phyloP scores from a whole-genome alignment of 345 rosid species.

The Sonneratia caseolaris region DNA sequence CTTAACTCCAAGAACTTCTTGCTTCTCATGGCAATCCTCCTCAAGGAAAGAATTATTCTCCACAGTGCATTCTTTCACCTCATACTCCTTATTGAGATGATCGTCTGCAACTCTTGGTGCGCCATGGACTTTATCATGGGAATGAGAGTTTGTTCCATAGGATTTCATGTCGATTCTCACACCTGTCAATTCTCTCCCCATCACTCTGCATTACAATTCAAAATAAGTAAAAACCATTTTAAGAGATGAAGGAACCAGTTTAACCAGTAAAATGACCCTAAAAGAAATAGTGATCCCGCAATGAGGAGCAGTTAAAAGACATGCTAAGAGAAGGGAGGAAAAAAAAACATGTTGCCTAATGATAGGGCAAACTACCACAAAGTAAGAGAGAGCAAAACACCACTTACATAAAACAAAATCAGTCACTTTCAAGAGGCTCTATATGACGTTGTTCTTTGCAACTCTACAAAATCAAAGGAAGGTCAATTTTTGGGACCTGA shows the following conservation, averaged over 20 bases:
- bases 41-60: slow-evolving; percentile 20
- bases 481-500: not conserved
- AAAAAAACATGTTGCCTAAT: not conserved
- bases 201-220: slow-evolving; percentile 35
- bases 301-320: not conserved
- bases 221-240: not conserved
- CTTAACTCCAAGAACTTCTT: slow-evolving; percentile 28
- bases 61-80: slow-evolving; percentile 46
- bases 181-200: slow-evolving; percentile 65
- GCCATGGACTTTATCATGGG: slow-evolving; percentile 33
- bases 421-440: not conserved
- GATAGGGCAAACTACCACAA: not conserved
- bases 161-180: slow-evolving; percentile 52
- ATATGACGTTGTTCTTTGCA: not conserved
- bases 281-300: not conserved
- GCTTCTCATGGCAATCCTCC: slow-evolving; percentile 25
- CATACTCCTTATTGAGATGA: slow-evolving; percentile 34
- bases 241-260: not conserved
- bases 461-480: not conserved
- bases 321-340: not conserved
- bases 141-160: slow-evolving; percentile 31
- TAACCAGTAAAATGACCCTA: not conserved
- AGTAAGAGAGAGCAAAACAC: not conserved
- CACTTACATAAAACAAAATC: not conserved
- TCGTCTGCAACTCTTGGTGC: slow-evolving; percentile 41